These are phyloP conservation scores for Ilex aquifolium DNA, from an alignment of 257 asterid species.

Conservation along the genomic window DNA sequence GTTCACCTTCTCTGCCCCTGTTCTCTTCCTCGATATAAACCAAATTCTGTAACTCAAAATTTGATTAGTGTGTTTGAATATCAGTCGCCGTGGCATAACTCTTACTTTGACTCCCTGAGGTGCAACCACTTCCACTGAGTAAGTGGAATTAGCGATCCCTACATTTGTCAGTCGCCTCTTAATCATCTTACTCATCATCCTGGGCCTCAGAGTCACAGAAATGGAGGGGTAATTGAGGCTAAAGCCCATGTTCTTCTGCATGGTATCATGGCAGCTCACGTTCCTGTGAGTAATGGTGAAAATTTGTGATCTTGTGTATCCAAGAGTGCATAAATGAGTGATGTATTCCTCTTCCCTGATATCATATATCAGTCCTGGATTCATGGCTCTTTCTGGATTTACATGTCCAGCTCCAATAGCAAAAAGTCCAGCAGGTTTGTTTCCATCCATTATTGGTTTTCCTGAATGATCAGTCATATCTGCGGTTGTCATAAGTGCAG, in stretches of 20 bases:
- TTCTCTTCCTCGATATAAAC: slow-evolving; percentile 46
- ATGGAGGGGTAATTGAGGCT: slow-evolving; percentile 86
- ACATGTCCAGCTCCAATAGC: slow-evolving; percentile 91
- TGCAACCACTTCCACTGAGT: slow-evolving; percentile 35
- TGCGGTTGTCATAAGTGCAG: slow-evolving; percentile 90
- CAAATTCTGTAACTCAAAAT: slow-evolving; percentile 66
- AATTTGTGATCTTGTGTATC: slow-evolving; percentile 57
- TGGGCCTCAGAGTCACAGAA: slow-evolving; percentile 51
- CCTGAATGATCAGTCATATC: slow-evolving; percentile 54
- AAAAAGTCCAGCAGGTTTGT: slow-evolving; percentile 55
- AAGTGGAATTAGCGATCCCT: slow-evolving; percentile 36
- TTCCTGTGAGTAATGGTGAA: slow-evolving; percentile 78
- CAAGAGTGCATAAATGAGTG: slow-evolving; percentile 65
- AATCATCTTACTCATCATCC: slow-evolving; percentile 44
- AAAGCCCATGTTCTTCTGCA: slow-evolving; percentile 57
- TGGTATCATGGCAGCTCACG: slow-evolving; percentile 57
- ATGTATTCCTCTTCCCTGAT: slow-evolving; percentile 55
- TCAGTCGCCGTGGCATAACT: slow-evolving; percentile 56
- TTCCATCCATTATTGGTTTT: slow-evolving; percentile 71
- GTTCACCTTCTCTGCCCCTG: slow-evolving; percentile 12
- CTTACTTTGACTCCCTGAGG: slow-evolving; percentile 72
- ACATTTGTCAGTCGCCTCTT: slow-evolving; percentile 61
- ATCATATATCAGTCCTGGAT: slow-evolving; percentile 78
- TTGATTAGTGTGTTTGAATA: slow-evolving; percentile 44
- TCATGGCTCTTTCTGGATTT: slow-evolving; percentile 59